Evolutionary conservation across 257 asterid species (phyloP).

Genomic region (Nyctanthes arbortristis): DNA sequence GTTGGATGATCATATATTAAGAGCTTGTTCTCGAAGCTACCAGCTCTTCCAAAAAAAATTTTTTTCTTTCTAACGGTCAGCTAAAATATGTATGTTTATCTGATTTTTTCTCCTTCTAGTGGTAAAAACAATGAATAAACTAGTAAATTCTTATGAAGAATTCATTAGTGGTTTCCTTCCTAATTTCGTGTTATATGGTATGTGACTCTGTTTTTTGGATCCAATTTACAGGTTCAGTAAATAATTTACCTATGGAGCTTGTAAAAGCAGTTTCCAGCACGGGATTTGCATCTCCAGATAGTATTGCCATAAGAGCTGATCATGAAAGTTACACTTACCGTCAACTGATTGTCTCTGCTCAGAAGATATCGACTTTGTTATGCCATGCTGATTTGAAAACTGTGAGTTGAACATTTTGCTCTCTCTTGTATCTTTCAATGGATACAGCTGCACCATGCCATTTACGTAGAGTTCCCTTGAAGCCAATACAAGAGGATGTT

Average conservation of each 20-base stretch:
- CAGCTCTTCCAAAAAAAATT: background rate
- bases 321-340: slow-evolving; percentile 61
- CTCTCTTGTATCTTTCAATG: background rate
- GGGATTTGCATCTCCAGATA: slow-evolving; percentile 48
- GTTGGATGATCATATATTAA: background rate
- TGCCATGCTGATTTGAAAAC: slow-evolving; percentile 32
- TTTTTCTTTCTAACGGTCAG: too few relatives aligned
- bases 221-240: slow-evolving; percentile 49
- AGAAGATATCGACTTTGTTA: slow-evolving; percentile 56
- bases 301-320: slow-evolving; percentile 69
- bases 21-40: too few relatives aligned
- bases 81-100: too few relatives aligned
- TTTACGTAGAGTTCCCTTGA: background rate
- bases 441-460: background rate
- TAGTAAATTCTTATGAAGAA: too few relatives aligned
- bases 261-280: slow-evolving; percentile 54
- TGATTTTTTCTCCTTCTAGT: too few relatives aligned
- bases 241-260: slow-evolving; percentile 59
- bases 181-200: background rate
- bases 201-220: slow-evolving; percentile 23
- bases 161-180: background rate
- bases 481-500: background rate
- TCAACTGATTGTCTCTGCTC: slow-evolving; percentile 68
- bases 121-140: too few relatives aligned
- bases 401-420: slow-evolving; percentile 47